Percentiles rank a stretch among this genome's conserved stretches.
Conservation (phyloP, 164 flowering plant genomes). For the Euptelea pleiosperma region DNA sequence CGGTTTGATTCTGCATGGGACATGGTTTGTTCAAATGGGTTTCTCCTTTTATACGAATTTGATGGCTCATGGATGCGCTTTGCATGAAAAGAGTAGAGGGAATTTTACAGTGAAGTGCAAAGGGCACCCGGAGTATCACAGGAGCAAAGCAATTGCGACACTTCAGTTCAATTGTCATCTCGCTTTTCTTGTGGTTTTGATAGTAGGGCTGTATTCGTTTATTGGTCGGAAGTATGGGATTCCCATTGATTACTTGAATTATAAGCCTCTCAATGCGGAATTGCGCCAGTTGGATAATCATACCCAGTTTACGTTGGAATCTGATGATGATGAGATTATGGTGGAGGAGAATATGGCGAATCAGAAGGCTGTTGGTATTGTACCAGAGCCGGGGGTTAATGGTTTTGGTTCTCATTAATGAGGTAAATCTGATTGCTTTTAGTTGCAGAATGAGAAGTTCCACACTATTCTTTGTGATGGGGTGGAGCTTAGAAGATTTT, state of each 20-base stretch:
- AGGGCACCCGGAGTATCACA: constrained; percentile 72
- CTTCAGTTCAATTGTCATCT: constrained; percentile 89
- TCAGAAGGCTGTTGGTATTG: constrained; percentile 22
- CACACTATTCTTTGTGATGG: constrained; percentile 2
- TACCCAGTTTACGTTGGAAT: constrained; percentile 65
- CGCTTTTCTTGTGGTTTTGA: constrained; percentile 58
- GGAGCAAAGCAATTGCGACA: constrained; percentile 80
- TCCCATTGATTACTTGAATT: constrained; percentile 24
- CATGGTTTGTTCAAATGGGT: constrained; percentile 95
- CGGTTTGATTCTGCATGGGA: constrained; percentile 78
- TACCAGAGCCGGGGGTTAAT: constrained; percentile 31
- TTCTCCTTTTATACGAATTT: constrained; percentile 58
- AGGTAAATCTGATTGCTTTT: constrained; percentile 23
- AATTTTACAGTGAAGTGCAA: constrained; percentile 76
- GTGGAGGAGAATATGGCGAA: constrained; percentile 32
- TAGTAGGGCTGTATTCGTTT: constrained; percentile 39
- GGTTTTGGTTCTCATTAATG: constrained; percentile 55
- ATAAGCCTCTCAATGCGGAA: constrained; percentile 65
- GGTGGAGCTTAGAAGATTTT: not conserved
- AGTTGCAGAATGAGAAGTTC: constrained; percentile 5
- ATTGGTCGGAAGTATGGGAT: constrained; percentile 27
- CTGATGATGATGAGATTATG: constrained; percentile 53
- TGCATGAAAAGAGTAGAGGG: constrained; percentile 71
- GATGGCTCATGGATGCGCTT: constrained; percentile 59
- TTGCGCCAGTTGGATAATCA: constrained; percentile 37